Base-by-base conservation (phyloP, 1,139 yeast species). In the Suhomyces panamericanus region DNA sequence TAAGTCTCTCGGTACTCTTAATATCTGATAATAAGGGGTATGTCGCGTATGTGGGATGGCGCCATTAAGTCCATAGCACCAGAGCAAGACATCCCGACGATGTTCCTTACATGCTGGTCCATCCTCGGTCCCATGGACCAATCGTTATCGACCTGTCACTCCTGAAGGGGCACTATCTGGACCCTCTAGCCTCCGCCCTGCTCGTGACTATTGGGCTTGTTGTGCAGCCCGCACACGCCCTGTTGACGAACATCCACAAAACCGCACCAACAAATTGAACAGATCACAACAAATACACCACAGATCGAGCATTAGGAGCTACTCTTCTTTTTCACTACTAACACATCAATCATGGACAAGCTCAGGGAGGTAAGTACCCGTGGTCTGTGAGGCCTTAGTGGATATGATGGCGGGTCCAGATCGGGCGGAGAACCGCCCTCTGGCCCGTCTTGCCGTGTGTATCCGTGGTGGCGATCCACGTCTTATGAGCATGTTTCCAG, bases 291-390 rank as follows among this genome's bases (percentile, higher is more conserved):
- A 48, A 48, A 45, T 38, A 45, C 33, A 46, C 35, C 43, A 43
- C 42, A 41, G 38, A 37, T 37, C 44, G 34, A 37, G 34, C 14
- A 31, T 16, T 29, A 35, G 37, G 37, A 32, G 41, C 28, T 38
- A 42, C 41, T 42, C 39, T 37, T 42, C 41, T 37, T 42, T 41
- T 37, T 28, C 29, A 42, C 42, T 34, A 36, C 30, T 37, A 42
- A 31, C 22, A 36, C 40, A 48, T 39, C 42, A 42, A 43, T 39
- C 47, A 75, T 75, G 78, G 79, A 75, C 58, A 75, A 73, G 63
- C 75, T 75, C 54, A 75, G 73, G 69, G 80, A 75, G 58, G 80
- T 75, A 73, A 56, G 79, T 73, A 63, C 24, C n/a, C 6, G n/a
- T 26, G 29, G 29, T 6, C n/a, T 12, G n/a, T n/a, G n/a, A 26